Conservation (phyloP, 805 yeast species). For the Candida sonorensis region DNA sequence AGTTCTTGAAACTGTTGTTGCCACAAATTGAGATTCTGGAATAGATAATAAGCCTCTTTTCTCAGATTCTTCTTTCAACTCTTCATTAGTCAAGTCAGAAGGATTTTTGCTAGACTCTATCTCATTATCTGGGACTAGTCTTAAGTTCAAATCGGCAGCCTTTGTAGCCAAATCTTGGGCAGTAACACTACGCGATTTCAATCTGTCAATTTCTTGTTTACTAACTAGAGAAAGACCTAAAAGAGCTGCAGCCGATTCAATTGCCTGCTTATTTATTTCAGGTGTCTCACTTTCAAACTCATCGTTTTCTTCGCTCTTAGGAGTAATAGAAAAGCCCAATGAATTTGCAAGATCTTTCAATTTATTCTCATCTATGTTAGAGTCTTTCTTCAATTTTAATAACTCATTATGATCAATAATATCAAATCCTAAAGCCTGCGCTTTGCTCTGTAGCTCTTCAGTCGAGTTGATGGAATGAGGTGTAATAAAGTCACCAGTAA, state of each 20-base stretch:
- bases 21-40: slow-evolving; percentile 53
- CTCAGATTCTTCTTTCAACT: slow-evolving; percentile 35
- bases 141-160: slow-evolving; percentile 37
- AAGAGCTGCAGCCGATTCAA: slow-evolving; percentile 17
- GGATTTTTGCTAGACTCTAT: slow-evolving; percentile 10
- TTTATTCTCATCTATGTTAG: slow-evolving; percentile 4
- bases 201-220: slow-evolving; percentile 23
- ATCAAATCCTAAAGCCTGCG: slow-evolving; percentile 14
- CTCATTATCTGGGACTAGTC: slow-evolving; percentile 24
- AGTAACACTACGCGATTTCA: slow-evolving; percentile 24
- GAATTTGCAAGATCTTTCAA: slow-evolving; percentile 17
- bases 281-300: background rate
- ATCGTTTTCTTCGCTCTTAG: too few species aligned
- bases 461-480: too few species aligned
- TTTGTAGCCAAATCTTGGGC: slow-evolving; percentile 27
- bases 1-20: slow-evolving; percentile 50
- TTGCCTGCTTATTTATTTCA: slow-evolving; percentile 3
- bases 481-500: too few species aligned
- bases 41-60: slow-evolving; percentile 44
- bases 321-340: slow-evolving; percentile 11
- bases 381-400: slow-evolving; percentile 5
- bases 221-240: slow-evolving; percentile 30
- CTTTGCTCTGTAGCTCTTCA: slow-evolving; percentile 9
- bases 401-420: slow-evolving; percentile 9
- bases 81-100: slow-evolving; percentile 10